These are phyloP conservation scores for Agastache rugosa DNA, from an alignment of 257 asterid genomes.

Conservation along the genomic window DNA sequence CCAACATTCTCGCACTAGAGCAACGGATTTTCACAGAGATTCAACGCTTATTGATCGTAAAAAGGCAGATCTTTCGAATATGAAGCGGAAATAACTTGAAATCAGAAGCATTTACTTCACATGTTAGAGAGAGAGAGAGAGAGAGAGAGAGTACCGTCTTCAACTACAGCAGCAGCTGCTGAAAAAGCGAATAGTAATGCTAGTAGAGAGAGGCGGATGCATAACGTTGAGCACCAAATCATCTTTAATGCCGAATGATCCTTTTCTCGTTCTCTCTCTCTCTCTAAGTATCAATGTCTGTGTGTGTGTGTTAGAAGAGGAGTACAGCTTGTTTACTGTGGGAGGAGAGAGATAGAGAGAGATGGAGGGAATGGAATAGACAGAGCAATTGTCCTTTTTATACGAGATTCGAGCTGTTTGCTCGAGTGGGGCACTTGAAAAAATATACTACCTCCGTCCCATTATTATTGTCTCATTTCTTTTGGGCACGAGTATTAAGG, in stretches of 20 bases:
- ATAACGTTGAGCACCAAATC: constrained; percentile 34
- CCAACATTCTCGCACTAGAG: neutral
- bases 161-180: constrained; percentile 39
- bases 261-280: neutral
- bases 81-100: neutral
- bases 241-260: constrained; percentile 42
- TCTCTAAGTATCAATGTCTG: neutral
- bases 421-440: neutral
- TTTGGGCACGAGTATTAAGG: no score
- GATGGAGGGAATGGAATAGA: constrained; percentile 27
- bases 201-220: constrained; percentile 36
- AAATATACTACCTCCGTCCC: no score
- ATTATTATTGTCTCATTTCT: no score
- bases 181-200: constrained; percentile 38
- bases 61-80: constrained; percentile 14
- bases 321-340: constrained; percentile 16
- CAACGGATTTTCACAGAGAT: neutral
- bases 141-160: constrained; percentile 46
- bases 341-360: constrained; percentile 23
- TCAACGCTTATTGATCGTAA: neutral
- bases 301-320: constrained; percentile 26
- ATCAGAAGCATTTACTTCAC: constrained; percentile 17
- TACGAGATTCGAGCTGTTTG: constrained; percentile 44
- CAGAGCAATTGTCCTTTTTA: constrained; percentile 47
- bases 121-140: constrained; percentile 16